These are phyloP conservation scores for Eucalyptus erythrocorys DNA, from an alignment of 345 rosid genomes.

Conservation along the genomic window DNA sequence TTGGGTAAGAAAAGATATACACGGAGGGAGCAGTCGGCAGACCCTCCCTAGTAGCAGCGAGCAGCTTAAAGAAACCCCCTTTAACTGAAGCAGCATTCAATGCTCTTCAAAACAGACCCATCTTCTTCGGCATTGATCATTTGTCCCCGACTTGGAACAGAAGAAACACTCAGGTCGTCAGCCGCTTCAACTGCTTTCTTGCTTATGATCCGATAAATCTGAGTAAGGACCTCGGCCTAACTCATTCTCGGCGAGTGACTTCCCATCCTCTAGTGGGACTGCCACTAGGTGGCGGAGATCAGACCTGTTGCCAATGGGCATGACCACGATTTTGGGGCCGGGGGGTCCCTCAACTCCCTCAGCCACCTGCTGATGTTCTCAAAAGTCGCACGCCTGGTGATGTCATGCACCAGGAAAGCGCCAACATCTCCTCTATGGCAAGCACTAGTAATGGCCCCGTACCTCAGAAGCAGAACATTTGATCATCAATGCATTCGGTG, in stretches of 20 bases:
- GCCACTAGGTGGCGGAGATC: slow-evolving; percentile 42
- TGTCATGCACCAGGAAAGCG: slow-evolving; percentile 40
- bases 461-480: slow-evolving; percentile 7
- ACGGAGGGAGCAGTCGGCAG: neutral
- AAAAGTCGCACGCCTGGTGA: slow-evolving; percentile 31
- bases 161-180: slow-evolving; percentile 11
- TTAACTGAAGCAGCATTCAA: slow-evolving; percentile 19
- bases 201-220: slow-evolving; percentile 29
- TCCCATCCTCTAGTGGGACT: slow-evolving; percentile 26
- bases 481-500: neutral
- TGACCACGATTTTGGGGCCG: slow-evolving; percentile 33
- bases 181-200: slow-evolving; percentile 30
- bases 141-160: slow-evolving; percentile 18
- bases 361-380: slow-evolving; percentile 32
- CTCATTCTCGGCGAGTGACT: slow-evolving; percentile 26
- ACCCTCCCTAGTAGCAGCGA: neutral
- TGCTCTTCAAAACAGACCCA: slow-evolving; percentile 6
- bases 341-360: slow-evolving; percentile 38
- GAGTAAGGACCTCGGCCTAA: slow-evolving; percentile 27
- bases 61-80: neutral
- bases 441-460: slow-evolving; percentile 41
- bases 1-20: neutral
- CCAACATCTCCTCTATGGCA: slow-evolving; percentile 42
- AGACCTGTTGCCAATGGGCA: slow-evolving; percentile 44
- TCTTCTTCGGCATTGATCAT: slow-evolving; percentile 28